A percentile compares a stretch with the other conserved stretches of the same genome.
Evolutionary conservation across 2,329 filamentous ascomycete species (phyloP).

Genomic region (Calonectria henricotiae): DNA sequence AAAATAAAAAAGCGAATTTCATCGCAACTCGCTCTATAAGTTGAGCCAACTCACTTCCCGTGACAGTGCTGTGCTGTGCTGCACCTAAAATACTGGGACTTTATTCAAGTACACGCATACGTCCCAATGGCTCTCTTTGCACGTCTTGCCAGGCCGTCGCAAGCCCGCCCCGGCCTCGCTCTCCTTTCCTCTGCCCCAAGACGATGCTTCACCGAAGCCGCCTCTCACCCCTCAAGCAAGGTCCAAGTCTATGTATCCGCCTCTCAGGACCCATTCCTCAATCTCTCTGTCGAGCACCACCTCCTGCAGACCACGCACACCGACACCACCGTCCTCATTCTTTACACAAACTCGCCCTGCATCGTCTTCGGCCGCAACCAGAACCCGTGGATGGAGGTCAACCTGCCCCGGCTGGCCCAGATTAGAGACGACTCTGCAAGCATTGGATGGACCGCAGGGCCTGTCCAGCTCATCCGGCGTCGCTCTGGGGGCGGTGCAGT

Average conservation of each 20-base stretch:
- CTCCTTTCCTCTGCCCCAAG: conserved; percentile 37
- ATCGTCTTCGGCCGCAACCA: conserved; percentile 96
- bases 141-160: conserved; percentile 30
- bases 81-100: no score
- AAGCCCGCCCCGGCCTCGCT: conserved; percentile 26
- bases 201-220: conserved; percentile 59
- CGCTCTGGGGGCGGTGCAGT: conserved; percentile 93
- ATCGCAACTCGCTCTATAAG: background rate
- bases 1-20: conserved; percentile 26
- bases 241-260: conserved; percentile 81
- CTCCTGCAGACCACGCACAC: conserved; percentile 83
- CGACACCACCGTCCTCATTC: conserved; percentile 84
- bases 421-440: conserved; percentile 45
- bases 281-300: conserved; percentile 94
- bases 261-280: conserved; percentile 84
- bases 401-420: conserved; percentile 74
- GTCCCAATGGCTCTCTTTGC: conserved; percentile 37
- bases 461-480: conserved; percentile 80
- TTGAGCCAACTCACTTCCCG: conserved; percentile 7
- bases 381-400: conserved; percentile 96
- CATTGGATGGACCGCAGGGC: conserved; percentile 49
- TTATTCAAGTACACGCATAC: background rate
- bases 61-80: background rate
- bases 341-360: conserved; percentile 91
- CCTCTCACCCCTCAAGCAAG: conserved; percentile 63